phyloP scores from a whole-genome alignment of 306 rosid genomes.

The Lablab purpureus region DNA sequence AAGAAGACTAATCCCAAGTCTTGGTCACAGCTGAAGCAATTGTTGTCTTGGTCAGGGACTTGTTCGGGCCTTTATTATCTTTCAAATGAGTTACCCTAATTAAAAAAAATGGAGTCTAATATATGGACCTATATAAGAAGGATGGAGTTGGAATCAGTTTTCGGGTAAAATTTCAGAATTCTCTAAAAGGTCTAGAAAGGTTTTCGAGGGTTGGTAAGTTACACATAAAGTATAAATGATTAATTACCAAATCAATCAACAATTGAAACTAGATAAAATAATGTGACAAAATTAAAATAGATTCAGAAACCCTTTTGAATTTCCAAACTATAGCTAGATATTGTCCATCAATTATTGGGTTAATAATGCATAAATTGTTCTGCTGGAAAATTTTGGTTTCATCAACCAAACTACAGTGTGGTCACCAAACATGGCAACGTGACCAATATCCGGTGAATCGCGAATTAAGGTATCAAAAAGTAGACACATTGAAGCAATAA shows the following conservation, averaged over 20 bases:
- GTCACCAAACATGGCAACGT: constrained; percentile 21
- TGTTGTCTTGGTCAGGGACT: too few relatives aligned
- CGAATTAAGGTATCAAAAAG: constrained; percentile 2
- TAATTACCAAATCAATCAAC: not conserved
- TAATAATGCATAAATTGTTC: not conserved
- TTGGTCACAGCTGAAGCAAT: too few relatives aligned
- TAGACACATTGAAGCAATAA: constrained; percentile 36
- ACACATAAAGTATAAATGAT: too few relatives aligned
- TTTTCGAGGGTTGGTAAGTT: too few relatives aligned
- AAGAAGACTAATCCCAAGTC: too few relatives aligned
- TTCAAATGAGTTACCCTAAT: too few relatives aligned
- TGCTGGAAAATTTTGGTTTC: constrained; percentile 12
- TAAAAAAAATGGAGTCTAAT: too few relatives aligned
- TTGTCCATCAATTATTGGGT: constrained; percentile 11
- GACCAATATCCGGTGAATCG: constrained; percentile 22
- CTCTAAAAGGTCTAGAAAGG: not conserved
- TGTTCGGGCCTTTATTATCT: too few relatives aligned
- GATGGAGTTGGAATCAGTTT: too few relatives aligned
- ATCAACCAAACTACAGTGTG: not conserved
- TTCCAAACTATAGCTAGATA: constrained; percentile 12
- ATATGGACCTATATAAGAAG: too few relatives aligned
- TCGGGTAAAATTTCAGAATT: not conserved
- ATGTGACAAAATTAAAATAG: not conserved
- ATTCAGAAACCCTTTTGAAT: not conserved
- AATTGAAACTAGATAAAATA: not conserved